phyloP scores from a whole-genome alignment of 345 rosid species.

The Toxicodendron radicans region DNA sequence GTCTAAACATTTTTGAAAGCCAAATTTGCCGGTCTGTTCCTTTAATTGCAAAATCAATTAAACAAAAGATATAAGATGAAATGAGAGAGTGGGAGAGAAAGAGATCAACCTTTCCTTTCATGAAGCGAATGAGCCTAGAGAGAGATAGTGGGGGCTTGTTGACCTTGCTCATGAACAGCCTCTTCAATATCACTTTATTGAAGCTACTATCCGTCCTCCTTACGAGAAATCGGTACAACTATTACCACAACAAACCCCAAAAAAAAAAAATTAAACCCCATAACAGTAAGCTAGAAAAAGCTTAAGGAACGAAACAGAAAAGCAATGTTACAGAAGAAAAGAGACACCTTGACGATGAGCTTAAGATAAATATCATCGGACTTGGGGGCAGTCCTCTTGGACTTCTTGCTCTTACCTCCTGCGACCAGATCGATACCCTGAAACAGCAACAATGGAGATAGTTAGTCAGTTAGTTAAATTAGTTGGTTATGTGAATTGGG shows the following conservation, averaged over 20 bases:
- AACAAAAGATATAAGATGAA: not conserved
- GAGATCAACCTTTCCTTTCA: conserved; percentile 66
- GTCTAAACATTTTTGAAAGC: too few relatives aligned
- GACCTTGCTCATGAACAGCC: conserved; percentile 93
- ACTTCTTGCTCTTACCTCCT: conserved; percentile 95
- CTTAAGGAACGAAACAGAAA: too few relatives aligned
- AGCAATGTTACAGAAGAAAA: not conserved
- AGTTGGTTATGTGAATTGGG: not conserved
- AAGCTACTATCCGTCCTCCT: conserved; percentile 90
- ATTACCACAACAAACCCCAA: not conserved
- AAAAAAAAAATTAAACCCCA: not conserved
- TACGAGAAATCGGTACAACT: conserved; percentile 86
- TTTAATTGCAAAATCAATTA: not conserved
- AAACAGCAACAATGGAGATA: conserved; percentile 7
- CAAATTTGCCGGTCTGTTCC: too few relatives aligned
- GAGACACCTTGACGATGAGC: conserved; percentile 79
- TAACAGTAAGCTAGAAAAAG: too few relatives aligned
- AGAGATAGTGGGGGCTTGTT: conserved; percentile 91
- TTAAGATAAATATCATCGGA: conserved; percentile 95
- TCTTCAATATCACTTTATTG: conserved; percentile 89
- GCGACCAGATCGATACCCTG: conserved; percentile 95
- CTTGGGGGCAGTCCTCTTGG: conserved; percentile 81
- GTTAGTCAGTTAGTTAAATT: too few relatives aligned
- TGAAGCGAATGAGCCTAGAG: conserved; percentile 62
- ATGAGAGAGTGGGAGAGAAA: not conserved